Percentiles rank a stretch among this genome's conserved stretches.
Evolutionary conservation across 164 flowering plant species (phyloP).

Genomic region (Stephania japonica): DNA sequence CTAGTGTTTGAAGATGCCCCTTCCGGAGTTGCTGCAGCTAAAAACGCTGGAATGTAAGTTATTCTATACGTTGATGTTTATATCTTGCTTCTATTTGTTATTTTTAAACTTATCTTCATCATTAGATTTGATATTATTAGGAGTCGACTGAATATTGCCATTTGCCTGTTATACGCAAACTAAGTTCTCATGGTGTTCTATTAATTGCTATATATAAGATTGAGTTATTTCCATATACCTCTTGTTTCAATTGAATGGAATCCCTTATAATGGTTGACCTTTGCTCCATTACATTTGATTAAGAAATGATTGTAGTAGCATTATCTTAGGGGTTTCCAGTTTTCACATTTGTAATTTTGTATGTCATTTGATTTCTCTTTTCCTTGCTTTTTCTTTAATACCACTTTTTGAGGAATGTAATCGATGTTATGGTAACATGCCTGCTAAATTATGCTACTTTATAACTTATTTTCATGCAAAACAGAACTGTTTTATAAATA

Average conservation of each 20-base stretch:
- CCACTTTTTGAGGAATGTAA: too few relatives aligned
- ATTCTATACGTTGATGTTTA: not conserved
- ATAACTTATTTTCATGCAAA: too few relatives aligned
- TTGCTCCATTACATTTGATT: not conserved
- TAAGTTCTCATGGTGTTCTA: not conserved
- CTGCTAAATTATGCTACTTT: too few relatives aligned
- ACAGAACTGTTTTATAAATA: too few relatives aligned
- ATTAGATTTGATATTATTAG: not conserved
- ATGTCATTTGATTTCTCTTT: too few relatives aligned
- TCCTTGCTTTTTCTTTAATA: too few relatives aligned
- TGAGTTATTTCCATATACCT: not conserved
- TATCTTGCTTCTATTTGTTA: not conserved
- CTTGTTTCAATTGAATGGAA: not conserved
- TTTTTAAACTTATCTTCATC: not conserved
- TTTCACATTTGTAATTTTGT: too few relatives aligned
- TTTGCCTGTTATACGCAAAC: not conserved
- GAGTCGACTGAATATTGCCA: not conserved
- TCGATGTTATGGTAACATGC: too few relatives aligned
- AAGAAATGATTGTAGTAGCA: not conserved
- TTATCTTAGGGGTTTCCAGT: not conserved
- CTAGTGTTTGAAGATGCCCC: constrained; percentile 99
- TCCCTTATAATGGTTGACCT: not conserved
- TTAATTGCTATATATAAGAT: not conserved
- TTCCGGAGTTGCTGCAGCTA: constrained; percentile 82
- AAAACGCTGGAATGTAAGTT: constrained; percentile 74